These are phyloP conservation scores for Didymella pomorum DNA, from an alignment of 2,329 filamentous ascomycete genomes.

Conservation along the genomic window DNA sequence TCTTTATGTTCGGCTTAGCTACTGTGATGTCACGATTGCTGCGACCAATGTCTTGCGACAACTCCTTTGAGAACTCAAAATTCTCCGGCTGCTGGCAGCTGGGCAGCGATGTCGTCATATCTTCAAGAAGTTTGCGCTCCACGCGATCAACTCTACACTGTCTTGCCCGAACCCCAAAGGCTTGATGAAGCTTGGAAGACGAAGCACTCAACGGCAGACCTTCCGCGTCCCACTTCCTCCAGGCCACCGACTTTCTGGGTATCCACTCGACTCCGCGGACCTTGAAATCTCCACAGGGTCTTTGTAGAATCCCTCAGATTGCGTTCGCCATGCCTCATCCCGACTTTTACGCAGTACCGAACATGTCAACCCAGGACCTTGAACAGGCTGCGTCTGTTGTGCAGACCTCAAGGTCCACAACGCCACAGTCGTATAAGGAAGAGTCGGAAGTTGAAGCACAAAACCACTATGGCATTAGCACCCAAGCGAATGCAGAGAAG, in stretches of 20 bases:
- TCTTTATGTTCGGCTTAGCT: conserved; percentile 9
- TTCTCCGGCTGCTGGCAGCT: not conserved
- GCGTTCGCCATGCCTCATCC: conserved; percentile 3
- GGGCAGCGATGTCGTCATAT: conserved; percentile 16
- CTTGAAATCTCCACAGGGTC: not conserved
- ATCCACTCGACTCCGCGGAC: conserved; percentile 14
- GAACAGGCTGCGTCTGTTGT: not conserved
- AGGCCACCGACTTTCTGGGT: conserved; percentile 5
- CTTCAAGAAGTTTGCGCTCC: not conserved
- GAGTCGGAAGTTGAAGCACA: conserved; percentile 2
- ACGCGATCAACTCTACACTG: not conserved
- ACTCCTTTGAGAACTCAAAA: not conserved
- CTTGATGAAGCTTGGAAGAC: conserved; percentile 15
- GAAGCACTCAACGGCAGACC: conserved; percentile 16
- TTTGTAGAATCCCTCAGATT: conserved; percentile 3
- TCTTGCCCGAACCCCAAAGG: not conserved
- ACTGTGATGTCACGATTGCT: conserved; percentile 25
- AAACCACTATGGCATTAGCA: not conserved
- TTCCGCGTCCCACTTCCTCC: conserved; percentile 10
- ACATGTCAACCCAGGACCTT: conserved; percentile 9
- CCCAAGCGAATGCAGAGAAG: not conserved
- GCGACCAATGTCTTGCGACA: not conserved
- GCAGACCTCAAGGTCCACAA: conserved; percentile 4
- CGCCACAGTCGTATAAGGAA: conserved; percentile 11
- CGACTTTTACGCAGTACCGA: not conserved